Percentiles rank a stretch among this genome's conserved stretches.
Evolutionary conservation across 495 filamentous ascomycete genomes (phyloP).

Genomic region (Polyplosphaeria fusca): DNA sequence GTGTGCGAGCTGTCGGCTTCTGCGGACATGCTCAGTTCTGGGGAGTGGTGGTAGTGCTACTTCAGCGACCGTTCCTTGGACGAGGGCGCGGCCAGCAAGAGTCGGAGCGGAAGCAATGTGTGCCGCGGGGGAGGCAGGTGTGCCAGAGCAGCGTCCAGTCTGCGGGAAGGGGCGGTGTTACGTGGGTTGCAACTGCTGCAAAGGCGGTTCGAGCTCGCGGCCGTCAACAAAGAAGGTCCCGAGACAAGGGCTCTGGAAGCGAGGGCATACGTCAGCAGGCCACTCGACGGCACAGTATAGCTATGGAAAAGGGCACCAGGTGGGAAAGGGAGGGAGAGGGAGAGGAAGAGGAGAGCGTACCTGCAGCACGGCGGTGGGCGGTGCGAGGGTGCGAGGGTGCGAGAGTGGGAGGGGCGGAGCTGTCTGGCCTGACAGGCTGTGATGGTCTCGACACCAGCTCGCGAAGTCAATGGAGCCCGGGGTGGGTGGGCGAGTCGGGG

Average conservation of each 20-base stretch:
- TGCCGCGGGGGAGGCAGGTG: not conserved
- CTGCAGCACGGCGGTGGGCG: constrained; percentile 2
- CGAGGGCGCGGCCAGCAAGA: not conserved
- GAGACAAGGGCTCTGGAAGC: constrained; percentile 19
- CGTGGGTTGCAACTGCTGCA: not conserved
- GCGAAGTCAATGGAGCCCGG: constrained; percentile 13
- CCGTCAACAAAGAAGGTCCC: constrained; percentile 28
- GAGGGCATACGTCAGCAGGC: constrained; percentile 20
- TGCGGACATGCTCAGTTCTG: constrained; percentile 19
- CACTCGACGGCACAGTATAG: not conserved
- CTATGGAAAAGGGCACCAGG: too few relatives aligned
- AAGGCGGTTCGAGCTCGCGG: constrained; percentile 11
- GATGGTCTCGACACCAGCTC: constrained; percentile 26
- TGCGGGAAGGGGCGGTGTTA: not conserved
- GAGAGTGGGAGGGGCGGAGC: too few relatives aligned
- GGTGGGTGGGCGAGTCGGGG: not conserved
- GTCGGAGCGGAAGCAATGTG: not conserved
- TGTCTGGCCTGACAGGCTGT: constrained; percentile 5
- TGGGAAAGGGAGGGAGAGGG: too few relatives aligned
- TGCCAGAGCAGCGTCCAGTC: not conserved
- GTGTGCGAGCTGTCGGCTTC: constrained; percentile 3
- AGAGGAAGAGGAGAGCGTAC: constrained; percentile 10
- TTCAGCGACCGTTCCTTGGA: too few relatives aligned
- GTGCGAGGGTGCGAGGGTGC: not conserved
- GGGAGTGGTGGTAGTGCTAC: constrained; percentile 1